These are phyloP conservation scores for Talaromyces sp. DNA, from an alignment of 2,329 filamentous ascomycete genomes.

Conservation along the genomic window DNA sequence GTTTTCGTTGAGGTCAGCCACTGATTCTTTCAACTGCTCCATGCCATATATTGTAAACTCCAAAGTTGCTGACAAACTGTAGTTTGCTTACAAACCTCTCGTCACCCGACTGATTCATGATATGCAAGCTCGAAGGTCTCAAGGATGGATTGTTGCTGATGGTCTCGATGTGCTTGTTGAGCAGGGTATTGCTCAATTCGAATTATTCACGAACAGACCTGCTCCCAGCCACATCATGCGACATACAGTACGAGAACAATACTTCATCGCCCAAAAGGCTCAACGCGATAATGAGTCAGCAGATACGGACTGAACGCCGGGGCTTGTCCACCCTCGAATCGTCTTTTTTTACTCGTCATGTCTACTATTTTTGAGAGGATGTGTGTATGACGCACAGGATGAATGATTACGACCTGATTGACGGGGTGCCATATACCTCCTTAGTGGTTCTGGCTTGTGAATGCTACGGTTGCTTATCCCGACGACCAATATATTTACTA, in stretches of 20 bases:
- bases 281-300: not conserved
- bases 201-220: conserved; percentile 39
- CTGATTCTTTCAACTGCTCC: not conserved
- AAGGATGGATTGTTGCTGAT: conserved; percentile 40
- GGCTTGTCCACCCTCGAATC: not conserved
- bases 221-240: conserved; percentile 37
- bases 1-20: conserved; percentile 39
- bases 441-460: not conserved
- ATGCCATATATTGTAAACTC: not conserved
- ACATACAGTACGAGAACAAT: conserved; percentile 13
- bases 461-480: not conserved
- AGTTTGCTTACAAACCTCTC: conserved; percentile 42
- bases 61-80: not conserved
- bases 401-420: not conserved
- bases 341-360: not conserved
- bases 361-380: not conserved
- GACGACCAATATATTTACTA: not conserved
- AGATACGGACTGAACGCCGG: not conserved
- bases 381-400: not conserved
- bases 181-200: conserved; percentile 41
- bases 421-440: not conserved
- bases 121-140: conserved; percentile 34
- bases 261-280: conserved; percentile 1
- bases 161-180: conserved; percentile 41
- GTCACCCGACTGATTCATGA: conserved; percentile 36